Evolutionary conservation across 1,284 basidiomycete species (phyloP).

Genomic region (Dichomitus squalens): DNA sequence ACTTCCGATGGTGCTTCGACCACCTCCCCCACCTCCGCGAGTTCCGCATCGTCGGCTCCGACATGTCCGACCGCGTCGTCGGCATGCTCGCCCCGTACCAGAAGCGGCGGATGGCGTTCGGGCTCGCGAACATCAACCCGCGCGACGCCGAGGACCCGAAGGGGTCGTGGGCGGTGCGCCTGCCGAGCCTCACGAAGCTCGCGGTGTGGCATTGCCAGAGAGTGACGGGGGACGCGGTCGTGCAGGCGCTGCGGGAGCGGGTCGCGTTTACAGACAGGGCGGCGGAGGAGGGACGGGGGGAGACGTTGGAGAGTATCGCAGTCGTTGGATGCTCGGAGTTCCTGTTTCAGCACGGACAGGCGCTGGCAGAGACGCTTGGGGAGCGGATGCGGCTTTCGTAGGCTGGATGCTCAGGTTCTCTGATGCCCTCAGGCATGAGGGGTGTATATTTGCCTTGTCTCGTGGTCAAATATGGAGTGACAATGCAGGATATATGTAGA

Average conservation of each 20-base stretch:
- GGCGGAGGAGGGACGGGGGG: slow-evolving; percentile 26
- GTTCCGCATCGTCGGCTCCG: slow-evolving; percentile 74
- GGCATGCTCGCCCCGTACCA: slow-evolving; percentile 50
- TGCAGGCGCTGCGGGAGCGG: slow-evolving; percentile 52
- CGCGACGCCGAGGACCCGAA: slow-evolving; percentile 10
- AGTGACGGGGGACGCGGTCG: slow-evolving; percentile 57
- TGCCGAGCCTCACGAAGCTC: slow-evolving; percentile 55
- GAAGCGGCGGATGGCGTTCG: slow-evolving; percentile 13
- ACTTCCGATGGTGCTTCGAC: slow-evolving; percentile 69
- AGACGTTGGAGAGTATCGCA: slow-evolving; percentile 45
- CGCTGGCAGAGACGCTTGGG: slow-evolving; percentile 43
- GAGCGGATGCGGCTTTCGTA: slow-evolving; percentile 21
- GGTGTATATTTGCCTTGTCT: neutral
- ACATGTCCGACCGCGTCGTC: slow-evolving; percentile 75
- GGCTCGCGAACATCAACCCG: slow-evolving; percentile 4
- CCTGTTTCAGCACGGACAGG: slow-evolving; percentile 39
- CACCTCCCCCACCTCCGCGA: slow-evolving; percentile 52
- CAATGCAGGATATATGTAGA: neutral
- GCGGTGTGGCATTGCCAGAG: slow-evolving; percentile 64
- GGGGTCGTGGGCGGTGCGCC: slow-evolving; percentile 38
- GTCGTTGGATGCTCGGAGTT: slow-evolving; percentile 54
- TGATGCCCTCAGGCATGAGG: neutral
- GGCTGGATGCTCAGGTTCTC: neutral
- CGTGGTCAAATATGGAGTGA: too few species aligned
- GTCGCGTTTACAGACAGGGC: slow-evolving; percentile 48